Percentiles rank a stretch among this genome's conserved stretches.
Conservation (phyloP, 2,329 filamentous ascomycete genomes). For the Pseudogymnoascus sp. region DNA sequence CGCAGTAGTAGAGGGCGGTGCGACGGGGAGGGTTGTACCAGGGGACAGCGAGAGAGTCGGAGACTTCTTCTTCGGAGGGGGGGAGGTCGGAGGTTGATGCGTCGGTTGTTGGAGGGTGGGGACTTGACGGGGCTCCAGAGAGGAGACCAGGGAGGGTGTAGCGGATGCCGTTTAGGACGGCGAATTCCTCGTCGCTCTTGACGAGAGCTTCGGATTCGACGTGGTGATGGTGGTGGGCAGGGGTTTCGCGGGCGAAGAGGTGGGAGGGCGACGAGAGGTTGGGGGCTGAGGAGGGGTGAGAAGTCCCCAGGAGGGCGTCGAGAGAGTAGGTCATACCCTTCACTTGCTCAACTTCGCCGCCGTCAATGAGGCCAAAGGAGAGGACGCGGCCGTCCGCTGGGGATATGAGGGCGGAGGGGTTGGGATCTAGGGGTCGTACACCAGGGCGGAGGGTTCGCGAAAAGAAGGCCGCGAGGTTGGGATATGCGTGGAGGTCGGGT, state of each 20-base stretch:
- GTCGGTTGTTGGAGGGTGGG: constrained; percentile 46
- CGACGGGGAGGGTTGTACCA: constrained; percentile 52
- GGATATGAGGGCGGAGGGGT: constrained; percentile 70
- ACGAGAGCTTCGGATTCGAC: constrained; percentile 52
- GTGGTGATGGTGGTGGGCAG: not conserved
- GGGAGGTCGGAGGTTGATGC: constrained; percentile 60
- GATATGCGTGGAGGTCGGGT: constrained; percentile 78
- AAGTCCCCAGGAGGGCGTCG: constrained; percentile 76
- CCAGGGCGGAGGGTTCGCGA: constrained; percentile 91
- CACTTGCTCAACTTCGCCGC: constrained; percentile 94
- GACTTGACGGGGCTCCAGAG: constrained; percentile 51
- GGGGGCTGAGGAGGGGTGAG: constrained; percentile 37
- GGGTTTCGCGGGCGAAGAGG: constrained; percentile 33
- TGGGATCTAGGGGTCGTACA: constrained; percentile 71
- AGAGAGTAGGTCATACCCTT: constrained; percentile 98
- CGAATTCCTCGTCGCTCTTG: constrained; percentile 82
- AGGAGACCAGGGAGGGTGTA: constrained; percentile 86
- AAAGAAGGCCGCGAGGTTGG: constrained; percentile 93
- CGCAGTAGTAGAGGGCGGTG: constrained; percentile 80
- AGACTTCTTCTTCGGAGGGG: constrained; percentile 72
- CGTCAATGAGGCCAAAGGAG: constrained; percentile 84
- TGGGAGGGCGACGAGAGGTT: constrained; percentile 35
- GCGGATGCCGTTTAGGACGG: constrained; percentile 84
- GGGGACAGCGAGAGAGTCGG: constrained; percentile 69
- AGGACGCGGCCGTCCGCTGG: constrained; percentile 86